These are phyloP conservation scores for Symbiotaphrina buchneri DNA, from an alignment of 495 filamentous ascomycete genomes.

Conservation along the genomic window DNA sequence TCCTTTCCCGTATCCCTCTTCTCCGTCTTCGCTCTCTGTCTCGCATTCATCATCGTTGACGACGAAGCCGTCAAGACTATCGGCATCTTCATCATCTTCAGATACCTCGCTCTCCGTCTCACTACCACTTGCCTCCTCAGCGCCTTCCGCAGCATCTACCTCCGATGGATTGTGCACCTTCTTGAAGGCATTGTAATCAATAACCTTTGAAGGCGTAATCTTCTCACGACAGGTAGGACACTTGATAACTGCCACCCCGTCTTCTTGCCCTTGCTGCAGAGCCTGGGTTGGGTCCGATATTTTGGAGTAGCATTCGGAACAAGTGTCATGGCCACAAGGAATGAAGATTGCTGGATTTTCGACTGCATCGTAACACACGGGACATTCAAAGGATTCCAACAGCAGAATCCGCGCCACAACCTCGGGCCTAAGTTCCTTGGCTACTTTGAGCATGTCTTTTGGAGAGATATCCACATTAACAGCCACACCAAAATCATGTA, in stretches of 20 bases:
- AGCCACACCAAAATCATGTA: conserved; percentile 41
- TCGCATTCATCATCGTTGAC: conserved; percentile 16
- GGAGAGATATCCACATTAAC: conserved; percentile 20
- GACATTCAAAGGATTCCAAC: conserved; percentile 38
- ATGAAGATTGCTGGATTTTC: conserved; percentile 58
- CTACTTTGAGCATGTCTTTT: conserved; percentile 39
- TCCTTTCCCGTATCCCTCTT: too few relatives aligned
- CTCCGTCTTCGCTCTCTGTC: conserved; percentile 5
- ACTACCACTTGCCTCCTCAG: conserved; percentile 10
- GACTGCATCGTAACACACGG: conserved; percentile 59
- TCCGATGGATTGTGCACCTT: conserved; percentile 39
- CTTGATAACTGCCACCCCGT: conserved; percentile 21
- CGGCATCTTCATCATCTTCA: conserved; percentile 13
- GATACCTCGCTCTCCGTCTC: conserved; percentile 10
- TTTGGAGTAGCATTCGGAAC: conserved; percentile 54
- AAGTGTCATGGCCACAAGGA: conserved; percentile 71
- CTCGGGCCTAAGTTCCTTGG: conserved; percentile 30
- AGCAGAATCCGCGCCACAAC: conserved; percentile 49
- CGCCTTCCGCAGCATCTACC: conserved; percentile 9
- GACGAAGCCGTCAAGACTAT: conserved; percentile 14
- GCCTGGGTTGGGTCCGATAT: conserved; percentile 37
- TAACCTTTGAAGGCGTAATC: conserved; percentile 42
- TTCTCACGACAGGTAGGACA: conserved; percentile 58
- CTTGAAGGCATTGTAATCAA: conserved; percentile 51
- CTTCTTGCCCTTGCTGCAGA: conserved; percentile 33